Conservation (phyloP, 371 early-diverging fungal genomes). For the Mucor ambiguus region DNA sequence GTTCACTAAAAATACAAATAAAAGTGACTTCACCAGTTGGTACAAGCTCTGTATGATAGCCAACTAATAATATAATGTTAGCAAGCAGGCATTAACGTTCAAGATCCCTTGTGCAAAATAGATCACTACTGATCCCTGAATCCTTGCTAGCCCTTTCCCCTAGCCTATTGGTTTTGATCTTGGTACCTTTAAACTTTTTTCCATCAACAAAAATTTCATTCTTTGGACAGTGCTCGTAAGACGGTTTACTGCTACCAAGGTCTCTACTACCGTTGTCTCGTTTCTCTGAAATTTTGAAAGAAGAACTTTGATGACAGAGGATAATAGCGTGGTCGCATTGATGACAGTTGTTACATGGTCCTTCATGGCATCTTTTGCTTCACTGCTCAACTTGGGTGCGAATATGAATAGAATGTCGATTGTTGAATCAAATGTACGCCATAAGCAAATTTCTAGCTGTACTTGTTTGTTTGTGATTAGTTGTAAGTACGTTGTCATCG, state of each 20-base stretch:
- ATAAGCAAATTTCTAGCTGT: conserved; percentile 22
- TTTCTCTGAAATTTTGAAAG: conserved; percentile 6
- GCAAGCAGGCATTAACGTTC: background rate
- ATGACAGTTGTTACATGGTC: conserved; percentile 17
- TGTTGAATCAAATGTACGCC: conserved; percentile 23
- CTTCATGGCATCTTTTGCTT: background rate
- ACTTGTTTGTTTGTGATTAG: background rate
- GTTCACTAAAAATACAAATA: conserved; percentile 3
- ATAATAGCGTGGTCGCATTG: conserved; percentile 12
- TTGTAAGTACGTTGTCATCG: background rate
- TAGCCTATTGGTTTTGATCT: background rate
- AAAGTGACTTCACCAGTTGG: conserved; percentile 13
- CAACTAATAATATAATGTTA: conserved; percentile 1
- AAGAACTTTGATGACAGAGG: conserved; percentile 11
- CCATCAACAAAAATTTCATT: conserved; percentile 8
- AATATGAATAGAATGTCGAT: conserved; percentile 21
- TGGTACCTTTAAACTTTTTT: conserved; percentile 11
- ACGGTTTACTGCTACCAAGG: conserved; percentile 1
- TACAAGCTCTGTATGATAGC: background rate
- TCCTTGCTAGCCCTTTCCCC: background rate
- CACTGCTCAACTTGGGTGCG: conserved; percentile 14
- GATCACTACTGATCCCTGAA: background rate
- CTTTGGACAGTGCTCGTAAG: conserved; percentile 9
- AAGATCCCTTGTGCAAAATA: background rate
- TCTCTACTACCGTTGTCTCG: conserved; percentile 11